Conservation (phyloP, 2,329 filamentous ascomycete genomes). For the Dothidotthia symphoricarpi region DNA sequence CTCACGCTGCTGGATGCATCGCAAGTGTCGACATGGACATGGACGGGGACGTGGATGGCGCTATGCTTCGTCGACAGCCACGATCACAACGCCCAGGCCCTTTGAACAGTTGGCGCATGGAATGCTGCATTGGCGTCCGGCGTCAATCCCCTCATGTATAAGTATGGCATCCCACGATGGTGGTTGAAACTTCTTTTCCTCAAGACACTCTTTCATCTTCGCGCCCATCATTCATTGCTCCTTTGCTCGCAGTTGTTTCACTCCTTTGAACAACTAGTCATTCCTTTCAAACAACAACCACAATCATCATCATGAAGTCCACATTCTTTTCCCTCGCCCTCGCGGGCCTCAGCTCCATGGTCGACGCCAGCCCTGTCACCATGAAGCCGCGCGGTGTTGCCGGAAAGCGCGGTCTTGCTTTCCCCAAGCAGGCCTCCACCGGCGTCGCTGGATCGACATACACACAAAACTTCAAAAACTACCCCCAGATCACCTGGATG, state of each 20-base stretch:
- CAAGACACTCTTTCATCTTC: too few species aligned
- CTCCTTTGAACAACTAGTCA: conserved; percentile 2
- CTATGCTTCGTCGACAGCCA: too few species aligned
- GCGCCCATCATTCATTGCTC: too few species aligned
- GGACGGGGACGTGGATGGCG: too few species aligned
- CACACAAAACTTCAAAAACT: conserved; percentile 20
- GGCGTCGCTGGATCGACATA: conserved; percentile 22
- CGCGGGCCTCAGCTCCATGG: conserved; percentile 29
- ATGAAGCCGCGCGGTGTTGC: conserved; percentile 16
- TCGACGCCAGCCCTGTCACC: conserved; percentile 25
- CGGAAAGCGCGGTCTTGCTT: conserved; percentile 35
- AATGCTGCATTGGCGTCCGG: too few species aligned
- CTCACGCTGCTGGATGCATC: too few species aligned
- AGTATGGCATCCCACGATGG: not conserved
- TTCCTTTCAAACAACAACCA: conserved; percentile 12
- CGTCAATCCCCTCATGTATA: too few species aligned
- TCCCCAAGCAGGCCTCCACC: conserved; percentile 27
- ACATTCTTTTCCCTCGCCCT: conserved; percentile 28
- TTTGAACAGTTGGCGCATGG: too few species aligned
- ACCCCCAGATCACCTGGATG: conserved; percentile 54
- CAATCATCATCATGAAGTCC: conserved; percentile 20
- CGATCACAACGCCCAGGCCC: too few species aligned
- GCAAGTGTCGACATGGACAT: too few species aligned
- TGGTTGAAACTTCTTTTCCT: too few species aligned
- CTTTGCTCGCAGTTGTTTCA: conserved; percentile 3